Conservation (phyloP, 2,329 filamentous ascomycete genomes). For the Pseudogymnoascus destructans region DNA sequence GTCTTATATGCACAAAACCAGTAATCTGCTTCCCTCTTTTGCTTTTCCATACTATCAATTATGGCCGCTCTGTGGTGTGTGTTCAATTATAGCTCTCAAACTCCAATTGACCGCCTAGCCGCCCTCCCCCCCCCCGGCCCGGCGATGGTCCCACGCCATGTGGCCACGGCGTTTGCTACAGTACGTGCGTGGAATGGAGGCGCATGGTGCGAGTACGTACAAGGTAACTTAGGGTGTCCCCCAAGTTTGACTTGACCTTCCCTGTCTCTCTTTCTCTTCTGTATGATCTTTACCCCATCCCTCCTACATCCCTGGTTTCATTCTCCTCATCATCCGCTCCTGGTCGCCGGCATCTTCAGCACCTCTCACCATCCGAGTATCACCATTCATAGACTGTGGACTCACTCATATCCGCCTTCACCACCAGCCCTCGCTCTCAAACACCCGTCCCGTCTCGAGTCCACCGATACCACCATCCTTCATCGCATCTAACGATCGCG, state of each 20-base stretch:
- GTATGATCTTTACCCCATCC: slow-evolving; percentile 5
- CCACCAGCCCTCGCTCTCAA: neutral
- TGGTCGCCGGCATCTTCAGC: neutral
- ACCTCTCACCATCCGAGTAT: neutral
- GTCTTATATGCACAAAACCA: slow-evolving; percentile 6
- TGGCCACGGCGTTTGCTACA: slow-evolving; percentile 1
- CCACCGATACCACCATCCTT: neutral
- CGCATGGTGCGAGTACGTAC: slow-evolving; percentile 2
- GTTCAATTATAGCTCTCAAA: slow-evolving; percentile 4
- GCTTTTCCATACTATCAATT: neutral
- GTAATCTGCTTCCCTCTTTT: neutral
- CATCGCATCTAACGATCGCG: slow-evolving; percentile 4
- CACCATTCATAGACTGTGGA: neutral
- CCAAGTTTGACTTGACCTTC: neutral
- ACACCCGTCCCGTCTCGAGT: neutral
- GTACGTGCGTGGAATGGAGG: neutral
- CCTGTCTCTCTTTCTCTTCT: neutral
- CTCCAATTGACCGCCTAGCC: neutral
- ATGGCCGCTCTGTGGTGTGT: neutral
- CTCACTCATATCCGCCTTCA: neutral
- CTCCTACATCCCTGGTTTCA: slow-evolving; percentile 2
- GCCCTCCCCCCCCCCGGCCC: neutral
- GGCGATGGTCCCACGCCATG: slow-evolving; percentile 1
- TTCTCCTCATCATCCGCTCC: neutral
- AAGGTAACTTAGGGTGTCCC: slow-evolving; percentile 2